Evolutionary conservation across 306 rosid genomes (phyloP), one percentile per base, ranked within the genome.

Genomic region (Glycine latifolia): DNA sequence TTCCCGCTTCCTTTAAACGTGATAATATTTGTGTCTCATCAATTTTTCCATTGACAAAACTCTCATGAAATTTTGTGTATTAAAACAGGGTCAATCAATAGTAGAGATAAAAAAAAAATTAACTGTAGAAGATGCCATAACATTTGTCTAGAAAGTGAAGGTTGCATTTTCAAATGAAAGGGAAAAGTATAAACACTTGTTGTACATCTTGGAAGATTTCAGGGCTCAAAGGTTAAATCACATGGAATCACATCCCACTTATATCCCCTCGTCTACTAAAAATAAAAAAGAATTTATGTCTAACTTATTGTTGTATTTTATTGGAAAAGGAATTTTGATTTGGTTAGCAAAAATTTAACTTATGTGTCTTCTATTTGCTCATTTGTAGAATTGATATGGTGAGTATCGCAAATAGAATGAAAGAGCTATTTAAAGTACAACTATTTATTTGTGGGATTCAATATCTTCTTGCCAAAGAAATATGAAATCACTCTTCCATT

Each of bases 171-270:
- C 84, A 76, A 91, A 92, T 74, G 88, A 91, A 33, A 88, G 79
- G 84, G 94, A 87, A 33, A 91, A 87, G 87, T 33, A 92, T 90
- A 87, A 83, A 35, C 93, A 89, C 71, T 94, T 94, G 85, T 83
- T 94, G 56, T 85, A 88, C 80, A 92, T 92, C 39, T 90, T 94
- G 97, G 91, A 92, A 72, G 94, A 92, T 78, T 94, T 88, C 83
- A 90, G 87, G 89, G 91, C 92, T 52, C 90, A 86, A 83, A 90
- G 97, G 98, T 94, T 62, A 10, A 86, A 8, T 37, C 52, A 16
- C 47, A 17, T 43, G 26, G 37, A n/a, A n/a, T 58, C 15, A 46
- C 47, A 46, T 61, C 7, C 12, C 1, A n/a, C 58, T 14, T n/a
- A 12, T 50, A 5, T 3, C 3, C 58, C 17, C 8, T 53, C 14